Percentiles rank a stretch among this genome's conserved stretches.
These are phyloP conservation scores for Zygoascus bituminiphila DNA, from an alignment of 805 yeast species.

Conservation along the genomic window DNA sequence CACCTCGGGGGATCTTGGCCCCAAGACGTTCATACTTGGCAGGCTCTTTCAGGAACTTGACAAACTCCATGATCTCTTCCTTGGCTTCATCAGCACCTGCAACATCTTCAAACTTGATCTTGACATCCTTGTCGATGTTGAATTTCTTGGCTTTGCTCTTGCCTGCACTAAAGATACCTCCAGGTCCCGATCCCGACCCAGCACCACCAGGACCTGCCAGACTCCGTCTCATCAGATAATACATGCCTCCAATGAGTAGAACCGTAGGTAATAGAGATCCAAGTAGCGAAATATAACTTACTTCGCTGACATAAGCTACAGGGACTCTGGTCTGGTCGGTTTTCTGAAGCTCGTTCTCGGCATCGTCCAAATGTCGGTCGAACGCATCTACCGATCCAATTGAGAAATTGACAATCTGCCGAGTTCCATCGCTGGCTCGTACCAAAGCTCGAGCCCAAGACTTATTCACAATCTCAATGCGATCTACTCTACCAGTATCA, in stretches of 20 bases:
- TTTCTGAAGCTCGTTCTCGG: conserved; percentile 62
- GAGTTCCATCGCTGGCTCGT: conserved; percentile 45
- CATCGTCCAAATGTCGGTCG: conserved; percentile 67
- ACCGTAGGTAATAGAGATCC: conserved; percentile 83
- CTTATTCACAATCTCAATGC: conserved; percentile 69
- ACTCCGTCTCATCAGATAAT: conserved; percentile 68
- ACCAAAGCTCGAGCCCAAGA: conserved; percentile 64
- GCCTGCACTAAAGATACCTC: conserved; percentile 77
- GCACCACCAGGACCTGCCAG: conserved; percentile 43
- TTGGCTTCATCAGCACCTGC: conserved; percentile 98
- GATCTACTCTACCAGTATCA: conserved; percentile 68
- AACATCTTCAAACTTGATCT: conserved; percentile 83
- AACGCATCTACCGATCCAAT: conserved; percentile 87
- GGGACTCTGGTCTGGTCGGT: conserved; percentile 66
- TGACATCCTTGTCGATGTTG: conserved; percentile 86
- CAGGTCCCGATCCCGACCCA: conserved; percentile 21
- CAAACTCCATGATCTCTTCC: conserved; percentile 97
- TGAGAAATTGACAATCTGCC: conserved; percentile 43
- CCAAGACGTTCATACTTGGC: conserved; percentile 85
- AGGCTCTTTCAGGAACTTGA: conserved; percentile 84
- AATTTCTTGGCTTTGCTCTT: conserved; percentile 85
- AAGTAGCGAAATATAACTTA: conserved; percentile 52
- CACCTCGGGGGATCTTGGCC: conserved; percentile 97
- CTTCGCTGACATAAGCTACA: conserved; percentile 67
- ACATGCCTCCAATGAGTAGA: conserved; percentile 78